A percentile compares a stretch with the other conserved stretches of the same genome.
Evolutionary conservation across 495 filamentous ascomycete genomes (phyloP).

Genomic region (Aspergillus funiculosus): DNA sequence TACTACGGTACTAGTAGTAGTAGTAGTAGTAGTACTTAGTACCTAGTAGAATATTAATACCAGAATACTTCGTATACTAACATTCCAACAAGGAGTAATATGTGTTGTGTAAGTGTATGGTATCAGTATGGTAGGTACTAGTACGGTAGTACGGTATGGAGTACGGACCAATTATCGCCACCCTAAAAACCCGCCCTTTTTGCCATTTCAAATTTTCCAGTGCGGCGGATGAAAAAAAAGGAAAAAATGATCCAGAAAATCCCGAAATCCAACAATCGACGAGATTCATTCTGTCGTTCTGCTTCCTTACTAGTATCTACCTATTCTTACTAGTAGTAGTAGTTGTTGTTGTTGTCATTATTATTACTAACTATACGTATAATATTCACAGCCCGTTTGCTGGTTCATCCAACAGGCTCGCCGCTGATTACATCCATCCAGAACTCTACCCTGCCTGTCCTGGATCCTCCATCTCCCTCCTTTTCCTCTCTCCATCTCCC

Average conservation of each 20-base stretch:
- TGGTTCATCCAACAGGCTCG: conserved; percentile 17
- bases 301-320: conserved; percentile 24
- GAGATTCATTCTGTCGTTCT: too few species aligned
- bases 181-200: conserved; percentile 22
- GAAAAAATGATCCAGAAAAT: conserved; percentile 21
- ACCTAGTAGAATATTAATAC: too few species aligned
- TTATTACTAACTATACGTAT: too few species aligned
- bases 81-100: too few species aligned
- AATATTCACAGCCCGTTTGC: conserved; percentile 14
- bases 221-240: conserved; percentile 18
- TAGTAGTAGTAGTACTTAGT: too few species aligned
- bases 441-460: conserved; percentile 5
- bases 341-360: too few species aligned
- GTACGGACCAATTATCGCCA: conserved; percentile 21
- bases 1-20: too few species aligned
- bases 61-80: too few species aligned
- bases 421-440: conserved; percentile 14
- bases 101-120: not conserved
- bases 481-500: conserved; percentile 14
- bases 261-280: too few species aligned
- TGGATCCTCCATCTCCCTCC: conserved; percentile 15
- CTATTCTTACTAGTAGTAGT: too few species aligned
- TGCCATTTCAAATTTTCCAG: conserved; percentile 11
- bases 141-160: conserved; percentile 1
- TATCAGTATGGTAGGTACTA: not conserved